Evolutionary conservation across 805 yeast genomes (phyloP), one percentile per base, ranked within the genome.

Genomic region (Saturnispora besseyi): DNA sequence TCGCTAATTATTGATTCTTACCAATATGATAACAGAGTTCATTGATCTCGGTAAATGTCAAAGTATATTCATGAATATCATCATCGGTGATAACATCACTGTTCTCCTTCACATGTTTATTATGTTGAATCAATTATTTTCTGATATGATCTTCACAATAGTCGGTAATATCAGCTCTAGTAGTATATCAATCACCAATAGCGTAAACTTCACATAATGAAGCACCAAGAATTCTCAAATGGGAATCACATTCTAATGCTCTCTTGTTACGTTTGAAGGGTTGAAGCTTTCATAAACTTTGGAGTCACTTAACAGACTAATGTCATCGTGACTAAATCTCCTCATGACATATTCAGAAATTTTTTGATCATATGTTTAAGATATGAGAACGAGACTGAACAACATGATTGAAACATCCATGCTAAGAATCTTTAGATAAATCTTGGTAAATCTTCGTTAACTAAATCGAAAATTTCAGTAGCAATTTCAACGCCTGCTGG

Each of bases 401-500:
- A 50, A 91, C 76, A 49, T 91, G 77, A 91, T 91, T 60, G 79
- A 78, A 66, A 89, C 79, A 67, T 90, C 96, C 59, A 75, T 70
- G 41, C 56, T 72, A 55, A 87, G 80, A 56, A 90, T 78, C 60
- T 76, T 83, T 44, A 97, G 96, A 72, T 87, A 84, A 95, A 85
- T 68, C 82, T 84, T 60, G 74, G 72, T 69, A 90, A 75, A 69
- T 90, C 97, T 67, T 90, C 95, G 67, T 87, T 91, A 55, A 89
- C 82, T 69, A 86, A 88, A 69, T 90, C 98, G 71, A 85, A 95
- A 59, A 90, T 73, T 70, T 91, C 97, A 61, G 96, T 97, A 57
- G 97, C 96, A 61, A 88, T 84, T 72, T 90, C 97, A 54, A 90
- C 96, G 72, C 98, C 98, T 44, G 98, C 91, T 65, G 97, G 97